Evolutionary conservation across 148 eudicot species (phyloP), one percentile per base, ranked within the genome.

Genomic region (Persicaria maculosa): DNA sequence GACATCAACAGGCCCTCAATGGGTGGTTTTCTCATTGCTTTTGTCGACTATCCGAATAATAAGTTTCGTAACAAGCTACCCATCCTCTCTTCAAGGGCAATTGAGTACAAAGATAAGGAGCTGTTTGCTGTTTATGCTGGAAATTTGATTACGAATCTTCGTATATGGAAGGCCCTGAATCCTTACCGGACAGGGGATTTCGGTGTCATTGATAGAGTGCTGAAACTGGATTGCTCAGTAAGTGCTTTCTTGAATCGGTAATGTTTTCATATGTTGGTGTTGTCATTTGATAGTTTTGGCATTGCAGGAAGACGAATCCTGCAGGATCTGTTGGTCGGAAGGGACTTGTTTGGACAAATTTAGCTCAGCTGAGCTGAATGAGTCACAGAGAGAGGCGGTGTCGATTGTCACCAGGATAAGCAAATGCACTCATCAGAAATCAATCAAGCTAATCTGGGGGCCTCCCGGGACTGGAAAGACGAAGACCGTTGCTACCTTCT

Each of bases 391-490:
- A 64, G 57, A 11, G 44, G 80, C 85, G 15, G 78, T 86, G 57
- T 40, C 69, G 3, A n/a, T 64, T 64, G 69, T 64, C 5, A 64
- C 46, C 44, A 64, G 40, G 45, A 64, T 64, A 40, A 64, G 69
- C 45, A 73, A 75, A 6, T 81, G 86, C 40, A 6, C 1, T 50
- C 85, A 81, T 31, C 31, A 71, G 22, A 61, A 54, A 50, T 47
- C 76, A 46, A 81, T 84, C 64, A 81, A 79, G 71, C 79, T 87
- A 58, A 84, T 87, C 19, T 89, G 93, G 89, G 93, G 93, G 1
- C 93, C 93, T 0, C 91, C 91, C 0, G 93, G 93, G 5, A 87
- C 93, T 11, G 91, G 93, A 14, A 89, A 87, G 79, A 89, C 91
- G 0, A 87, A 85, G 48, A 89, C 89, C 10, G 75, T 84, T 48